Evolutionary conservation across 129 eudicot species (phyloP).

Genomic region (Chrysanthemum seticuspe): DNA sequence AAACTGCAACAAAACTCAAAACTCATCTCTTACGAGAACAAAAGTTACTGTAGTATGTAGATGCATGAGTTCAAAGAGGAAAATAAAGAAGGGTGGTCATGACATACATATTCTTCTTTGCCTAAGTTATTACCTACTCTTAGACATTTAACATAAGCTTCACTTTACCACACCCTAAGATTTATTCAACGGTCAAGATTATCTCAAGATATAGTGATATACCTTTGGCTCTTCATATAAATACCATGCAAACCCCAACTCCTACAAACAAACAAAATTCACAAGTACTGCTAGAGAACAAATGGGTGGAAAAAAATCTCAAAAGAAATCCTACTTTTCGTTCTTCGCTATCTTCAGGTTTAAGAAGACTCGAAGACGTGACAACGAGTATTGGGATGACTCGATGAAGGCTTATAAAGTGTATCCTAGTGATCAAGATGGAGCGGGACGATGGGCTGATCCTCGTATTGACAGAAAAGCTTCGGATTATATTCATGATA

Average conservation of each 20-base stretch:
- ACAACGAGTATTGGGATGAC: slow-evolving; percentile 13
- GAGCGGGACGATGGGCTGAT: slow-evolving; percentile 16
- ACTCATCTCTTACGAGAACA: too few relatives aligned
- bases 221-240: not conserved
- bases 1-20: too few relatives aligned
- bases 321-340: slow-evolving; percentile 16
- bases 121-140: slow-evolving; percentile 24
- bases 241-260: not conserved
- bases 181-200: slow-evolving; percentile 12
- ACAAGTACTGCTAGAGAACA: not conserved
- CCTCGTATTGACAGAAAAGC: slow-evolving; percentile 33
- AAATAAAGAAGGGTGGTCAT: not conserved
- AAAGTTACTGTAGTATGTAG: too few relatives aligned
- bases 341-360: slow-evolving; percentile 9
- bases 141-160: not conserved
- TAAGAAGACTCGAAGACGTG: slow-evolving; percentile 12
- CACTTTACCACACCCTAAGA: slow-evolving; percentile 3
- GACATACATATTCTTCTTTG: slow-evolving; percentile 1
- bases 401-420: slow-evolving; percentile 30
- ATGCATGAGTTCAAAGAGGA: too few relatives aligned
- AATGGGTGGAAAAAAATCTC: slow-evolving; percentile 19
- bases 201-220: not conserved
- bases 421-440: slow-evolving; percentile 29
- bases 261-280: slow-evolving; percentile 1
- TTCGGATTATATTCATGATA: slow-evolving; percentile 21